phyloP scores from a whole-genome alignment of 371 early-diverging fungal species.

The Zychaea mexicana region DNA sequence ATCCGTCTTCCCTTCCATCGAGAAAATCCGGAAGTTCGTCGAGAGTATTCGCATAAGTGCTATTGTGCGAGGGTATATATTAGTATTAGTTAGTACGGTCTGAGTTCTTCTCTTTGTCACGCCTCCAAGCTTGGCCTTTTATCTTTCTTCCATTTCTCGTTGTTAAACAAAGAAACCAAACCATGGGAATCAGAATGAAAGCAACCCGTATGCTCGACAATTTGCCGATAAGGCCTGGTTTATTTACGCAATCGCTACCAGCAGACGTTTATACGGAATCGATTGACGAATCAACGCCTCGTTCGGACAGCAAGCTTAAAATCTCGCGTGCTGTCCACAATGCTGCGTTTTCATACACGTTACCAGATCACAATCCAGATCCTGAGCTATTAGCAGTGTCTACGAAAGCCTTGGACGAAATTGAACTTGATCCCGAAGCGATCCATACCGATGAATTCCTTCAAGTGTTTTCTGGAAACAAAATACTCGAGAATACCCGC shows the following conservation, averaged over 20 bases:
- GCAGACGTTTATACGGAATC: slow-evolving; percentile 33
- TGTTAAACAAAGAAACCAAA: neutral
- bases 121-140: no score
- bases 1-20: no score
- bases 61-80: no score
- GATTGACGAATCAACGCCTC: slow-evolving; percentile 9
- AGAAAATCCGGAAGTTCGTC: no score
- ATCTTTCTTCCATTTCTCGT: no score
- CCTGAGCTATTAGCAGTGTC: slow-evolving; percentile 52
- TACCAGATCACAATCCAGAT: slow-evolving; percentile 54
- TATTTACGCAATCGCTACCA: slow-evolving; percentile 35
- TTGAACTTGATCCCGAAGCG: slow-evolving; percentile 49
- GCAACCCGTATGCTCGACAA: slow-evolving; percentile 19
- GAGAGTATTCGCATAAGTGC: no score
- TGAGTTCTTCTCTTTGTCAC: no score
- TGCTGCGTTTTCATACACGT: slow-evolving; percentile 62
- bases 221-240: slow-evolving; percentile 33
- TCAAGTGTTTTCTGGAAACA: slow-evolving; percentile 48
- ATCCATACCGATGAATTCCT: slow-evolving; percentile 24
- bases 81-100: no score
- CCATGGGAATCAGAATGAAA: slow-evolving; percentile 16
- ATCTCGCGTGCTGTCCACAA: slow-evolving; percentile 59
- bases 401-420: slow-evolving; percentile 25
- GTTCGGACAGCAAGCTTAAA: slow-evolving; percentile 26
- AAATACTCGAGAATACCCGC: slow-evolving; percentile 46